phyloP scores from a whole-genome alignment of 2,329 filamentous ascomycete species.

The Venturia aucupariae region DNA sequence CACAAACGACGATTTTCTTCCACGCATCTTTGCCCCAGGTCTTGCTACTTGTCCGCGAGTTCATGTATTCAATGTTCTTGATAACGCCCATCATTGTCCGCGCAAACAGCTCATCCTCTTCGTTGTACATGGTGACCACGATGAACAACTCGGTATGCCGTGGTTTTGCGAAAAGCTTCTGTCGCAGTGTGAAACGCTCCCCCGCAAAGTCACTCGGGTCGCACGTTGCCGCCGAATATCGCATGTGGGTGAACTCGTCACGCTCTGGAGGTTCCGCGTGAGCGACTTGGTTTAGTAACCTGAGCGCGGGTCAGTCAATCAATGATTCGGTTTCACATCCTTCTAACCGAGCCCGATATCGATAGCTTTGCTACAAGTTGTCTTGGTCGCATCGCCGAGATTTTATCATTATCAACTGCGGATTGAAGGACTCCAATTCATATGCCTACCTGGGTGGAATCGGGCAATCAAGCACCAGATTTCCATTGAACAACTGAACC shows the following conservation, averaged over 20 bases:
- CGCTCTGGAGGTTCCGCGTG: conserved; percentile 73
- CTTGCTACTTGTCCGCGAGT: conserved; percentile 82
- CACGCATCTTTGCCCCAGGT: conserved; percentile 98
- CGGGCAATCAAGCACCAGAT: conserved; percentile 92
- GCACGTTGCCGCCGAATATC: conserved; percentile 90
- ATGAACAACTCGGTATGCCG: conserved; percentile 93
- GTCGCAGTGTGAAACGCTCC: conserved; percentile 82
- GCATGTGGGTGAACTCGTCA: conserved; percentile 79
- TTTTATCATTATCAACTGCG: neutral
- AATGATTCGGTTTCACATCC: neutral
- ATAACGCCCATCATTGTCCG: conserved; percentile 94
- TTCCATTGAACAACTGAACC: conserved; percentile 93
- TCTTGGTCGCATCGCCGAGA: neutral
- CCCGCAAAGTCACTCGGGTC: conserved; percentile 83
- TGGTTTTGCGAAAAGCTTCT: conserved; percentile 84
- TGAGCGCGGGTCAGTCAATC: conserved; percentile 20
- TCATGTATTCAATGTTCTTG: conserved; percentile 99
- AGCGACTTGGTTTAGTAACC: conserved; percentile 75
- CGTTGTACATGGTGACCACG: conserved; percentile 97
- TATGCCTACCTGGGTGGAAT: conserved; percentile 55
- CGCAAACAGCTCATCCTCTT: conserved; percentile 92
- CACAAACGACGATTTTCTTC: conserved; percentile 99
- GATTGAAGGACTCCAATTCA: neutral
- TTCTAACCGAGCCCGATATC: neutral
- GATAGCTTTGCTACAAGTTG: neutral